Percentiles rank a stretch among this genome's conserved stretches.
Evolutionary conservation across 441 rosid species (phyloP).

Genomic region (Bocquillonia castaneifolia): DNA sequence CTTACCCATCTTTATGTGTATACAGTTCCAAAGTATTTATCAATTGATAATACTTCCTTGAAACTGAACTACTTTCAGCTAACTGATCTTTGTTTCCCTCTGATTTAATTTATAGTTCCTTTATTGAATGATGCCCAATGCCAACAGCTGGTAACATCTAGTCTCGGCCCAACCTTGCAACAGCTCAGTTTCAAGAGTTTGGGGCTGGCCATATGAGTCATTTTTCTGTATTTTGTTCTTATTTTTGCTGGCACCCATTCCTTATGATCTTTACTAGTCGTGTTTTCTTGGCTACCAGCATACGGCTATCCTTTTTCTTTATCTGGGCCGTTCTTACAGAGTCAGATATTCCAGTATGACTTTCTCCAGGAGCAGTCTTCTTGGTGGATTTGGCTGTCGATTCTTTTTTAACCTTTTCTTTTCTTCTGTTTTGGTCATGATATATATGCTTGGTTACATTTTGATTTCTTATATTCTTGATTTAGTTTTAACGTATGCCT

Average conservation of each 20-base stretch:
- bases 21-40: not conserved
- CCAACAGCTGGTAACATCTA: not conserved
- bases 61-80: not conserved
- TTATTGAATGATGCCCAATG: not conserved
- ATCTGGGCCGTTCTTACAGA: not conserved
- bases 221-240: not conserved
- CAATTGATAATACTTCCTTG: not conserved
- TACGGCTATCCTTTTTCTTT: not conserved
- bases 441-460: not conserved
- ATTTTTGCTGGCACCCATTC: not conserved
- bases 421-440: not conserved
- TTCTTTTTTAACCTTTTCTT: not conserved
- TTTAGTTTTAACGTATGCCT: slow-evolving; percentile 4
- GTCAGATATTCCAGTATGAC: not conserved
- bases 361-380: not conserved
- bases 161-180: not conserved
- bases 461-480: not conserved
- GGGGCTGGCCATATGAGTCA: not conserved
- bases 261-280: not conserved
- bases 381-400: slow-evolving; percentile 1
- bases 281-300: not conserved
- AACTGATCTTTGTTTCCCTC: not conserved
- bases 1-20: not conserved
- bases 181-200: not conserved
- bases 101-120: not conserved